Evolutionary conservation across 2,329 filamentous ascomycete genomes (phyloP).

Genomic region (Colletotrichum plurivorum): DNA sequence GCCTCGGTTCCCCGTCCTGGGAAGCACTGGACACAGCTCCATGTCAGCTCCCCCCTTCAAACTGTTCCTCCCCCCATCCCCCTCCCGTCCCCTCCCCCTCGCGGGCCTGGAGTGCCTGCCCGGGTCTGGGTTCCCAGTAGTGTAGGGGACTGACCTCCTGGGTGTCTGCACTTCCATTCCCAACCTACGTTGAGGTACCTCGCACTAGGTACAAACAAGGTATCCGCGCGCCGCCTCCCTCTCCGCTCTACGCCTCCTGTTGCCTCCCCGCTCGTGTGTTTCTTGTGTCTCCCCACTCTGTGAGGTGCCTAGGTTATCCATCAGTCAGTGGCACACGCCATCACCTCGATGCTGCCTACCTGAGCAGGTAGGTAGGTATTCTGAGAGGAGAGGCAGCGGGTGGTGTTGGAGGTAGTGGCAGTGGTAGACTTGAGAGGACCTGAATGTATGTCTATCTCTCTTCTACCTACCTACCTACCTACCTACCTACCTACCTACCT

Average conservation of each 20-base stretch:
- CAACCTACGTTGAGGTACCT: no score
- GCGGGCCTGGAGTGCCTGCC: conserved; percentile 4
- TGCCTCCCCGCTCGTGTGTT: neutral
- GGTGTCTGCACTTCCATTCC: neutral
- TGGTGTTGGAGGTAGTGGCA: no score
- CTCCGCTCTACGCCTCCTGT: neutral
- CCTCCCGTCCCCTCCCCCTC: conserved; percentile 9
- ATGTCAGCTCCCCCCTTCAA: conserved; percentile 22
- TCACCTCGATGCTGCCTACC: no score
- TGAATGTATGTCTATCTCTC: no score
- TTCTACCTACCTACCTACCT: no score
- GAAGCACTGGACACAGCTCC: conserved; percentile 14
- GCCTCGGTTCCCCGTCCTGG: neutral
- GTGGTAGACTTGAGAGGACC: no score
- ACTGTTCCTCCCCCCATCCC: conserved; percentile 9
- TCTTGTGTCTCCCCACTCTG: no score
- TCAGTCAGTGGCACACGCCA: neutral
- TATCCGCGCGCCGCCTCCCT: neutral
- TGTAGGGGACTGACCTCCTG: conserved; percentile 5
- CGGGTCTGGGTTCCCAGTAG: no score
- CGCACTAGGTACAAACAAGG: neutral
- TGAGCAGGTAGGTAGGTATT: no score
- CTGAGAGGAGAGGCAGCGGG: no score
- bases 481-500: no score
- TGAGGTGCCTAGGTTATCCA: no score